These are phyloP conservation scores for Gautieria morchelliformis DNA, from an alignment of 768 basidiomycete species.

Conservation along the genomic window DNA sequence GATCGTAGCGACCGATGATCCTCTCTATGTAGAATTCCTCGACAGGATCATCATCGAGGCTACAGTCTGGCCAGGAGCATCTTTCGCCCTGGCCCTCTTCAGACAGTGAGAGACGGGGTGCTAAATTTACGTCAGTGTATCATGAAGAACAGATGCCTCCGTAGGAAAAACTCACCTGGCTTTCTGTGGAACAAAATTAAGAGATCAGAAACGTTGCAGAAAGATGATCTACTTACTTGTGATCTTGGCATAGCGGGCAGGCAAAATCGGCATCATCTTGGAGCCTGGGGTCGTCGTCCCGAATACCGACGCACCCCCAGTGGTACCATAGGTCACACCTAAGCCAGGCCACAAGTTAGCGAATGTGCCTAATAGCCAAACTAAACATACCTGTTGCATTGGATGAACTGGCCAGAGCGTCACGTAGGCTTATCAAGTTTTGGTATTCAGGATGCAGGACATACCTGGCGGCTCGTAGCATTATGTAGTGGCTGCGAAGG, in stretches of 20 bases:
- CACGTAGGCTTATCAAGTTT: neutral
- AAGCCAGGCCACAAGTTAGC: neutral
- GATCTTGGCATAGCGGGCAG: constrained; percentile 32
- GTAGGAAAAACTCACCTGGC: neutral
- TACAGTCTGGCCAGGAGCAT: constrained; percentile 1
- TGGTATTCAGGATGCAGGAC: neutral
- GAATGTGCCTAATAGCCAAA: no score
- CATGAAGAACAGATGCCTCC: neutral
- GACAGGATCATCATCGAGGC: neutral
- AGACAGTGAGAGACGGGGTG: neutral
- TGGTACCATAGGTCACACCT: constrained; percentile 43
- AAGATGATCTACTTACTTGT: neutral
- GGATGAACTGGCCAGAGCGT: constrained; percentile 21
- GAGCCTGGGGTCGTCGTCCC: constrained; percentile 27
- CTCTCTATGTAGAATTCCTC: constrained; percentile 3
- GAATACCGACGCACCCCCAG: constrained; percentile 39
- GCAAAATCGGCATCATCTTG: constrained; percentile 22
- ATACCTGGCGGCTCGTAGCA: neutral
- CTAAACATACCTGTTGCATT: constrained; percentile 23
- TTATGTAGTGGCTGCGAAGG: no score
- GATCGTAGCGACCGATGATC: constrained; percentile 6
- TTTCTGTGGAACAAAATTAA: neutral
- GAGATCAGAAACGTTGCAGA: neutral
- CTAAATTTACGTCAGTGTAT: neutral
- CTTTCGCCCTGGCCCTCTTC: neutral